Conservation (phyloP, 176 grass and related monocot species). For the Juncus inflexus region DNA sequence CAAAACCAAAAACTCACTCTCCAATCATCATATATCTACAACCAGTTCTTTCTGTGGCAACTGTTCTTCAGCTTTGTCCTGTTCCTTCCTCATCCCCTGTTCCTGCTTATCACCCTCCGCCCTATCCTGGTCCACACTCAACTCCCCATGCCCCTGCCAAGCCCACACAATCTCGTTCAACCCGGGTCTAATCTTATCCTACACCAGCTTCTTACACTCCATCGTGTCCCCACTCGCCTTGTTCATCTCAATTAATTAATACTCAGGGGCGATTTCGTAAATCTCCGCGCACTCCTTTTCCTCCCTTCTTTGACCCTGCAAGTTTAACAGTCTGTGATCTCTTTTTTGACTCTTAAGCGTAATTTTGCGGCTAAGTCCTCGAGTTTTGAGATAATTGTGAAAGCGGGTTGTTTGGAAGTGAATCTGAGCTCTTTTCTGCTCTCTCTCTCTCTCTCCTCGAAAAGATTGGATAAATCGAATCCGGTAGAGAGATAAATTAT, state of each 20-base stretch:
- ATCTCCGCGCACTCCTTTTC: slow-evolving; percentile 68
- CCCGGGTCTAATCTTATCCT: slow-evolving; percentile 74
- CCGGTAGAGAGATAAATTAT: slow-evolving; percentile 81
- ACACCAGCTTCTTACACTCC: slow-evolving; percentile 72
- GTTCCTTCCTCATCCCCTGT: no score
- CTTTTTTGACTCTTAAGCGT: slow-evolving; percentile 76
- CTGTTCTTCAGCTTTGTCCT: slow-evolving; percentile 18
- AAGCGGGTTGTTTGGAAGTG: slow-evolving; percentile 54
- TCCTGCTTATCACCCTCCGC: slow-evolving; percentile 22
- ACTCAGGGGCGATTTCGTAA: slow-evolving; percentile 65
- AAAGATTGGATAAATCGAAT: slow-evolving; percentile 71
- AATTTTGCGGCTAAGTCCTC: slow-evolving; percentile 57
- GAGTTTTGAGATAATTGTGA: slow-evolving; percentile 52
- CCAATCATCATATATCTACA: not conserved
- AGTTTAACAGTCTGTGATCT: slow-evolving; percentile 63
- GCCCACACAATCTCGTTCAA: slow-evolving; percentile 87
- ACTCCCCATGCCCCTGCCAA: slow-evolving; percentile 58
- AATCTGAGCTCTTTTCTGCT: slow-evolving; percentile 56
- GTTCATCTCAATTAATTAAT: slow-evolving; percentile 83
- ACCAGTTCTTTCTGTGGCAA: no score
- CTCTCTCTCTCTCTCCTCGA: slow-evolving; percentile 55
- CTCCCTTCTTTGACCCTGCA: slow-evolving; percentile 59
- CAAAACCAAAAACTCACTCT: no score
- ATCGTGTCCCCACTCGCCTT: slow-evolving; percentile 67
- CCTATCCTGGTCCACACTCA: slow-evolving; percentile 24